These are phyloP conservation scores for Leccinum pachyderme DNA, from an alignment of 1,284 basidiomycete genomes.

Conservation along the genomic window DNA sequence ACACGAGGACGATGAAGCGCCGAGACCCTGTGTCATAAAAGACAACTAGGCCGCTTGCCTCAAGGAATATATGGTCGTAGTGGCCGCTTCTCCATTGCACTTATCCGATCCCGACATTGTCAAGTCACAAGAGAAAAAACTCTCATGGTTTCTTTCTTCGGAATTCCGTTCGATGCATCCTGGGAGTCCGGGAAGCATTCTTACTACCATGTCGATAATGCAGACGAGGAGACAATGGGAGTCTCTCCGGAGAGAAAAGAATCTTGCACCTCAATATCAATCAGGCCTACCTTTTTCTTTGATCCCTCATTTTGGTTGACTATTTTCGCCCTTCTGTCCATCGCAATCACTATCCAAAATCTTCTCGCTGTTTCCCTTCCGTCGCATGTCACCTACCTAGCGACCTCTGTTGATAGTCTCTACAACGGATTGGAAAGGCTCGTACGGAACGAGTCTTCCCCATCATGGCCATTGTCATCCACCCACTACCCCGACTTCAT, in stretches of 20 bases:
- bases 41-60: not conserved
- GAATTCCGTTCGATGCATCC: not conserved
- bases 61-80: conserved; percentile 6
- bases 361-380: too few species aligned
- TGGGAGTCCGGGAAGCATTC: conserved; percentile 4
- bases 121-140: not conserved
- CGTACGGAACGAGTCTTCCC: too few species aligned
- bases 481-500: too few species aligned
- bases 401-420: too few species aligned
- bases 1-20: conserved; percentile 12
- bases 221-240: conserved; percentile 20
- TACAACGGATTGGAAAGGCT: too few species aligned
- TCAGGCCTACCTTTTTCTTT: too few species aligned
- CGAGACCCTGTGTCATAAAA: not conserved
- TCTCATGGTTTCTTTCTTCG: conserved; percentile 11
- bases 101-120: not conserved
- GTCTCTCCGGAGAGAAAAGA: conserved; percentile 1
- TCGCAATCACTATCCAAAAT: too few species aligned
- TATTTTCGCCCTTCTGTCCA: too few species aligned
- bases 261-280: too few species aligned
- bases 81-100: not conserved
- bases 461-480: too few species aligned
- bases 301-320: too few species aligned
- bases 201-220: conserved; percentile 15
- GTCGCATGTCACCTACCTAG: too few species aligned